Conservation (phyloP, 169 alveolate species). For the Eimeria praecox region DNA sequence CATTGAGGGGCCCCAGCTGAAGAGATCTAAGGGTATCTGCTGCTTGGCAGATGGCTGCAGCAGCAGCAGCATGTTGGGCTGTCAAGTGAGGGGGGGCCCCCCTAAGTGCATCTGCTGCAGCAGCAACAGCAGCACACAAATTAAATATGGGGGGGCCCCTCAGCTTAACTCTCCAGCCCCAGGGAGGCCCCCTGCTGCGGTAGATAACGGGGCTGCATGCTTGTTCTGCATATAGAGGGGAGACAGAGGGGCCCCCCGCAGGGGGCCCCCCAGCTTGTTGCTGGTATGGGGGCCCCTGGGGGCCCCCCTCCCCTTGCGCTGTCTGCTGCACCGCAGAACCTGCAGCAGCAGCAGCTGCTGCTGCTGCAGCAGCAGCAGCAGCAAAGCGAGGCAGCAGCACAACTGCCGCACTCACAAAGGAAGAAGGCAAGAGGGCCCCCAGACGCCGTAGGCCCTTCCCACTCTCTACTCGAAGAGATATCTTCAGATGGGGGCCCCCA, state of each 20-base stretch:
- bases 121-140: neutral
- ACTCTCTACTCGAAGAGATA: neutral
- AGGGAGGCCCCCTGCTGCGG: neutral
- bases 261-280: slow-evolving; percentile 35
- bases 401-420: slow-evolving; percentile 44
- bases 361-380: neutral
- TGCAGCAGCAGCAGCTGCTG: neutral
- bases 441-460: slow-evolving; percentile 26
- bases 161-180: neutral
- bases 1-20: neutral
- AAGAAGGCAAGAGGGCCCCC: slow-evolving; percentile 33
- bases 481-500: neutral
- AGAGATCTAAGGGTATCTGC: neutral
- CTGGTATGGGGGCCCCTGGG: neutral
- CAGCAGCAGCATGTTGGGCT: neutral
- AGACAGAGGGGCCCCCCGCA: neutral
- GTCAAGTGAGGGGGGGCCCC: slow-evolving; percentile 12
- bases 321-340: too few species aligned
- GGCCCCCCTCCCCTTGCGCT: neutral
- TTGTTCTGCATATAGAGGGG: slow-evolving; percentile 1
- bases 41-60: neutral
- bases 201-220: slow-evolving; percentile 14
- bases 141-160: slow-evolving; percentile 26
- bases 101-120: slow-evolving; percentile 12
- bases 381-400: slow-evolving; percentile 18